Base-by-base conservation (phyloP, 768 basidiomycete species). In the Cyclocybe aegerita region DNA sequence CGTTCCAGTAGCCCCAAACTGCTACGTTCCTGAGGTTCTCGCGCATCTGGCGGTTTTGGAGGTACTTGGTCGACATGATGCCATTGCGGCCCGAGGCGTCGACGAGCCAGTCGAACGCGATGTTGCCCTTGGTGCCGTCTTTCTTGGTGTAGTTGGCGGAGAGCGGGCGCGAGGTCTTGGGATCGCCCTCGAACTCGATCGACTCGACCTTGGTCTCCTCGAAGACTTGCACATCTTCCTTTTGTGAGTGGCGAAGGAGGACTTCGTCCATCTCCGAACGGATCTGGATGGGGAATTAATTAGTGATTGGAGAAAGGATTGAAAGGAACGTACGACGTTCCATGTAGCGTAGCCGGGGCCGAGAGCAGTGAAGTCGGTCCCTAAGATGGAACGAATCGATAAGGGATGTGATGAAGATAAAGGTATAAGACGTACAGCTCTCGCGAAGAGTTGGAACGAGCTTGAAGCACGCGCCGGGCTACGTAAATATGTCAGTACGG, bases 1-100 rank as follows among this genome's bases (percentile, higher is more conserved):
- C 79, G 23, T 59, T 70, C 83, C 83, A 88, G 55, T 88, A 88
- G 1, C 81, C 83, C 85, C 86, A 88, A 14, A 76, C 66, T 1
- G 86, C 86, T 11, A 85, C 71, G 52, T 85, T 86, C 51, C 70
- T 73, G 42, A 87, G 60, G 2, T 72, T 71, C 37, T 75, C 68
- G 32, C 78, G 83, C 62, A 78, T 77, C 31, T 67, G 69, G 12
- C 85, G 70, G 52, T 83, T 82, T 45, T 76, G 73, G 34, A 85
- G 67, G 54, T 85, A 83, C 41, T 76, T 78, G 10, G 76, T 78
- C 1, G 81, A 81, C 64, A 87, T 70, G 52, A 87, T 57, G 2
- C 85, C 85, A 0, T 69, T 66, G 1, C 85, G 74, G 33, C 86
- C 86, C 2, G 76, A 77, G 3, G 82, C 84, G 58, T 87, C 86